Evolutionary conservation across 345 rosid genomes (phyloP), one percentile per base, ranked within the genome.

Genomic region (Xanthoceras sorbifolium): DNA sequence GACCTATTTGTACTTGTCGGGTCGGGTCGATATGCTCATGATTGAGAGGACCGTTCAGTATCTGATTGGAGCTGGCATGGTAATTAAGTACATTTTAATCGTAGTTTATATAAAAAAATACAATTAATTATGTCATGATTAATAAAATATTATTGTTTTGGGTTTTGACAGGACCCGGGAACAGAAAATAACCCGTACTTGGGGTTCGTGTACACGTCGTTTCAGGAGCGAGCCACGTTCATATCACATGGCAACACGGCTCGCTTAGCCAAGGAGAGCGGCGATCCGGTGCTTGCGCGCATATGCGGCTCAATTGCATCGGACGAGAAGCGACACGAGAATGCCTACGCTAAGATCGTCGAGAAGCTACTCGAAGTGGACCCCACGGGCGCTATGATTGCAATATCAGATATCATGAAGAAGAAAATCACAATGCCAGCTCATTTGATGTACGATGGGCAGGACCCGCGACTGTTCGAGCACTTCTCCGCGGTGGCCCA

Each of bases 221-320:
- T 90, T 85, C 97, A 92, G 71, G 94, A 92, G 82, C 86, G 94
- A 77, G 97, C 97, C 72, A 90, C 97, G 20, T 90, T 90, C 84
- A 80, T 92, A 10, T 92, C 94, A 25, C 97, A 92, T 73, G 97
- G 93, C 50, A 92, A 92, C 89, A 92, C 92, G 22, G 97, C 97
- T 25, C 78, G 90, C 29, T 62, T 90, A 6, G 92, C 94, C 22
- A 90, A 87, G 64, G 77, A 78, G 14, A 82, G 86, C 1, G 93
- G 93, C 18, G 94, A 92, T 77, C 86, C 82, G 0, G 81, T 85
- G 67, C 87, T 92, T 0, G 91, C 94, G 8, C 85, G 85, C 65
- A 90, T 92, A 6, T 92, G 94, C 55, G 92, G 94, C 10, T 85
- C 88, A 74, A 92, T 92, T 12, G 97, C 97, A 5, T 78, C 97